Evolutionary conservation across 2,329 filamentous ascomycete species (phyloP).

Genomic region (Cryphonectria nitschkei): DNA sequence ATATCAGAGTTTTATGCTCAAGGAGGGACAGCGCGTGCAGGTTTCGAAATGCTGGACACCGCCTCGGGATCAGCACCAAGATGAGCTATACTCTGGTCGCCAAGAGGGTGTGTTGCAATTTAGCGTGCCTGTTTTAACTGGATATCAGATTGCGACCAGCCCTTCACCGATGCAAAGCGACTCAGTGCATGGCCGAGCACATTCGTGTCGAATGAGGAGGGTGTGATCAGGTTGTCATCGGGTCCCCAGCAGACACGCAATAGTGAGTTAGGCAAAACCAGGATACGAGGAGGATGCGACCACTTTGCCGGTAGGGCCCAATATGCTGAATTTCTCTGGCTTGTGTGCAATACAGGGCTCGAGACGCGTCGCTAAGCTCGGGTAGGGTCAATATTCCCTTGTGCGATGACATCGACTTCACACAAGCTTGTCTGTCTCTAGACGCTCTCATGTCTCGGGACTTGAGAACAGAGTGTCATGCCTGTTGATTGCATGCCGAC

Average conservation of each 20-base stretch:
- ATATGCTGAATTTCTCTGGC: neutral
- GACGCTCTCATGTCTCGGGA: neutral
- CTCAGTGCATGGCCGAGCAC: neutral
- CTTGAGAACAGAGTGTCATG: neutral
- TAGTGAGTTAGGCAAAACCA: neutral
- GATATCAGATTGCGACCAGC: neutral
- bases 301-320: neutral
- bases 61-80: neutral
- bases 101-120: neutral
- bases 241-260: neutral
- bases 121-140: neutral
- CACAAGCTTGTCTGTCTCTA: neutral
- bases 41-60: neutral
- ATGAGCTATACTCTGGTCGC: neutral
- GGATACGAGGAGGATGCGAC: neutral
- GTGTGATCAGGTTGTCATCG: neutral
- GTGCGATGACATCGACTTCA: neutral
- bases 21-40: neutral
- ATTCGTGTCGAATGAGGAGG: neutral
- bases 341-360: neutral
- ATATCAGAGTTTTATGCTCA: neutral
- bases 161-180: neutral
- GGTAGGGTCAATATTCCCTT: neutral
- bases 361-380: neutral
- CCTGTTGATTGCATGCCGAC: neutral